Evolutionary conservation across 805 yeast genomes (phyloP).

Genomic region (Sungouiozyma intestinalis): DNA sequence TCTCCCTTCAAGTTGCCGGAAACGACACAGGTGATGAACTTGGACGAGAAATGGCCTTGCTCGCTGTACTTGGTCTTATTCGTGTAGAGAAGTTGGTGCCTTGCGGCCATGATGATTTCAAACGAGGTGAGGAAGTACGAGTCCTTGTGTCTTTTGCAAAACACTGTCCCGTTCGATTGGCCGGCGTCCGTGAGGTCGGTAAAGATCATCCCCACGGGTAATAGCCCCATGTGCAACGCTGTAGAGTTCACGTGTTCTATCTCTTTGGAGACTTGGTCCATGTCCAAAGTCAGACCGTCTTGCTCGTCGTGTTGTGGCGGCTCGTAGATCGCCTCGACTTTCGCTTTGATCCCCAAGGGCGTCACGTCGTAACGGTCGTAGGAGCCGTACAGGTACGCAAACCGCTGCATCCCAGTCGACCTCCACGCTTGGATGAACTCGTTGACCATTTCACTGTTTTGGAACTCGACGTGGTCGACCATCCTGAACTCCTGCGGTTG

Average conservation of each 20-base stretch:
- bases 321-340: conserved; percentile 88
- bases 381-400: conserved; percentile 75
- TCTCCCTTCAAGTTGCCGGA: conserved; percentile 85
- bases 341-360: conserved; percentile 90
- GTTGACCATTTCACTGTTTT: conserved; percentile 62
- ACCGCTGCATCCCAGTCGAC: conserved; percentile 72
- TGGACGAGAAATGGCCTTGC: conserved; percentile 64
- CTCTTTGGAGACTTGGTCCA: conserved; percentile 28
- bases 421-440: conserved; percentile 90
- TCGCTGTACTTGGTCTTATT: conserved; percentile 54
- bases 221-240: conserved; percentile 50
- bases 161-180: conserved; percentile 73
- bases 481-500: conserved; percentile 84
- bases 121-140: conserved; percentile 84
- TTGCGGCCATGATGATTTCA: conserved; percentile 77
- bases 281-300: conserved; percentile 68
- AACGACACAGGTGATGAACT: conserved; percentile 86
- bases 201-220: conserved; percentile 72
- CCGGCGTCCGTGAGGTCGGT: conserved; percentile 89
- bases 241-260: conserved; percentile 44
- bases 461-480: conserved; percentile 96
- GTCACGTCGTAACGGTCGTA: conserved; percentile 62
- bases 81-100: conserved; percentile 57
- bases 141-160: conserved; percentile 87
- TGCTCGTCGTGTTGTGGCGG: conserved; percentile 80